phyloP scores from a whole-genome alignment of 1,284 basidiomycete species.

The Rhizoctonia solani region DNA sequence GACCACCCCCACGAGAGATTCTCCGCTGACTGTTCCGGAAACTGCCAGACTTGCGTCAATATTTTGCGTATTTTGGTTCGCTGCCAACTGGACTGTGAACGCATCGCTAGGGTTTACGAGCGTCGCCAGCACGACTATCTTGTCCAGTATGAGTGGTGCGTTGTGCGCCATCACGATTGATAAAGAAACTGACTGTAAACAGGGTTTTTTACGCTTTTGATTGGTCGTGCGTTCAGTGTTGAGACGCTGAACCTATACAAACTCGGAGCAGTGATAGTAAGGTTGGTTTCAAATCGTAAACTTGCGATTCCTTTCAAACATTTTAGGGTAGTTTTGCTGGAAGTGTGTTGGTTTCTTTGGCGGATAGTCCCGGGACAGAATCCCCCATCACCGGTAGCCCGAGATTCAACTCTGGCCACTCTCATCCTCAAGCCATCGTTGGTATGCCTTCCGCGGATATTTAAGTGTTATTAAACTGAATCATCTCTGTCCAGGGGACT shows the following conservation, averaged over 20 bases:
- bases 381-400: conserved; percentile 38
- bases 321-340: conserved; percentile 70
- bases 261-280: conserved; percentile 77
- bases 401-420: conserved; percentile 22
- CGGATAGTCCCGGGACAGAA: conserved; percentile 57
- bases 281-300: conserved; percentile 53
- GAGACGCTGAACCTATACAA: conserved; percentile 80
- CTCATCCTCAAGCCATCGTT: conserved; percentile 39
- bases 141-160: conserved; percentile 87
- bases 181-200: conserved; percentile 8
- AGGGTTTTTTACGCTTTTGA: conserved; percentile 93
- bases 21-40: conserved; percentile 66
- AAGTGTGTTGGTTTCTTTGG: conserved; percentile 82
- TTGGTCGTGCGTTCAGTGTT: conserved; percentile 84
- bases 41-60: conserved; percentile 75
- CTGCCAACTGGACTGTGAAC: conserved; percentile 89
- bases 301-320: not conserved
- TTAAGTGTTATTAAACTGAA: conserved; percentile 18
- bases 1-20: conserved; percentile 40
- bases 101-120: conserved; percentile 81
- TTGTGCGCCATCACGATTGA: conserved; percentile 26
- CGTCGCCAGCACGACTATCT: conserved; percentile 87
- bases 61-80: conserved; percentile 88
- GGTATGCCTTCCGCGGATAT: conserved; percentile 19
- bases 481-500: conserved; percentile 63